Conservation (phyloP, 306 rosid species). For the Arachis hypogaea region DNA sequence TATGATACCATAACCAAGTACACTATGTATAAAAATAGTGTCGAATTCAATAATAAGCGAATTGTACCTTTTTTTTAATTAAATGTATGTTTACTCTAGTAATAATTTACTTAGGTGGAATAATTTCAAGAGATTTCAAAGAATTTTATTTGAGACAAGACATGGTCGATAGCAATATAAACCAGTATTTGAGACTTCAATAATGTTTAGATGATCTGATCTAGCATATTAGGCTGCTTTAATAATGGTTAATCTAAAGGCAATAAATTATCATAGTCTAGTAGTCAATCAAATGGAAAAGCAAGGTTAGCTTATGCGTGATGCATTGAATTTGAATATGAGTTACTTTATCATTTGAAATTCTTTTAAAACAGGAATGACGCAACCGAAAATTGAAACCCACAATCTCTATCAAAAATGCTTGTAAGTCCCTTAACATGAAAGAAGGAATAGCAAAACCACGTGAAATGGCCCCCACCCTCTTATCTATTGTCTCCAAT, state of each 20-base stretch:
- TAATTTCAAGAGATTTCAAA: too few relatives aligned
- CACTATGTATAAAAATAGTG: too few relatives aligned
- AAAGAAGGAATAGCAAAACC: slow-evolving; percentile 42
- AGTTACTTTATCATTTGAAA: slow-evolving; percentile 36
- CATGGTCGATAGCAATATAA: slow-evolving; percentile 32
- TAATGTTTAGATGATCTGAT: slow-evolving; percentile 13
- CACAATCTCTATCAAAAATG: slow-evolving; percentile 36
- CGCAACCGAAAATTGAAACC: slow-evolving; percentile 3
- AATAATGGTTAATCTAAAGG: slow-evolving; percentile 2
- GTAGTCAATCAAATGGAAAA: slow-evolving; percentile 37
- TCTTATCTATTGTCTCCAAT: slow-evolving; percentile 47
- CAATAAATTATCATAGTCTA: slow-evolving; percentile 18
- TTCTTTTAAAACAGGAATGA: slow-evolving; percentile 16
- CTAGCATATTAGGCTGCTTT: slow-evolving; percentile 34
- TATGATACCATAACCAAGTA: too few relatives aligned
- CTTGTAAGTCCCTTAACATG: slow-evolving; percentile 25
- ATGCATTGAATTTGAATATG: slow-evolving; percentile 45
- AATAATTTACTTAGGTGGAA: too few relatives aligned
- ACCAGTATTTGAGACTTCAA: slow-evolving; percentile 31
- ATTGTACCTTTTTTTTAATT: too few relatives aligned
- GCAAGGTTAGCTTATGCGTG: slow-evolving; percentile 27
- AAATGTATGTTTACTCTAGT: too few relatives aligned
- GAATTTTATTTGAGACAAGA: slow-evolving; percentile 22
- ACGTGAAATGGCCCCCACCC: slow-evolving; percentile 60
- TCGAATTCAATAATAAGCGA: too few relatives aligned